phyloP scores from a whole-genome alignment of 2,329 filamentous ascomycete genomes.

The Aschersonia sp. region DNA sequence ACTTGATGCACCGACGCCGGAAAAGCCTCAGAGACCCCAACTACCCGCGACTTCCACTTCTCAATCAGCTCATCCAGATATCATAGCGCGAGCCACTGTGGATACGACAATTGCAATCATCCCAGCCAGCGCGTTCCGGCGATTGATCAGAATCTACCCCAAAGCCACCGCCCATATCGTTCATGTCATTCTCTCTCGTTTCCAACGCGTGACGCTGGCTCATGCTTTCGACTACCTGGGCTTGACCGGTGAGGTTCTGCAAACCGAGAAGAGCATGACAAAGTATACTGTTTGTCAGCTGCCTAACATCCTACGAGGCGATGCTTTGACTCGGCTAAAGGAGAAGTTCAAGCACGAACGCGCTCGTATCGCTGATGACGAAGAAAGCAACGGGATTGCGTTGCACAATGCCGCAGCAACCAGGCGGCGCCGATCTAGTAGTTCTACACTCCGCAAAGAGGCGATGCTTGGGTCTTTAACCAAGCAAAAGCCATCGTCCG shows the following conservation, averaged over 20 bases:
- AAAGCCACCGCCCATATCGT: constrained; percentile 96
- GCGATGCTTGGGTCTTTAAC: constrained; percentile 55
- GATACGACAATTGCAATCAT: constrained; percentile 98
- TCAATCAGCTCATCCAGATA: constrained; percentile 85
- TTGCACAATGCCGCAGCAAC: constrained; percentile 64
- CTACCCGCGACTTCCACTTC: constrained; percentile 31
- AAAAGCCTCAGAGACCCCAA: constrained; percentile 19
- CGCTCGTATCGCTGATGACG: constrained; percentile 67
- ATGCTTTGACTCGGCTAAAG: constrained; percentile 70
- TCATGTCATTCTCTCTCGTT: constrained; percentile 86
- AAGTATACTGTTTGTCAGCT: constrained; percentile 84
- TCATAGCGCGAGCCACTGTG: constrained; percentile 87
- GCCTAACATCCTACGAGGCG: constrained; percentile 77
- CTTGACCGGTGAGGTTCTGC: constrained; percentile 76
- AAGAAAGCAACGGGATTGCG: constrained; percentile 78
- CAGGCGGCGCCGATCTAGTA: constrained; percentile 57
- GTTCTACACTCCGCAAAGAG: constrained; percentile 63
- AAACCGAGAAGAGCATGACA: constrained; percentile 87
- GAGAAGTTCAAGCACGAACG: constrained; percentile 82
- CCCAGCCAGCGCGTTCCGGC: constrained; percentile 85
- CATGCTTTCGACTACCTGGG: constrained; percentile 93
- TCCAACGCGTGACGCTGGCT: constrained; percentile 86
- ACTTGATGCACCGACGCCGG: constrained; percentile 35
- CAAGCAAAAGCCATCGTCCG: constrained; percentile 26
- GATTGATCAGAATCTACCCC: constrained; percentile 84